phyloP scores from a whole-genome alignment of 106 monocot species.

The Posidonia australis region DNA sequence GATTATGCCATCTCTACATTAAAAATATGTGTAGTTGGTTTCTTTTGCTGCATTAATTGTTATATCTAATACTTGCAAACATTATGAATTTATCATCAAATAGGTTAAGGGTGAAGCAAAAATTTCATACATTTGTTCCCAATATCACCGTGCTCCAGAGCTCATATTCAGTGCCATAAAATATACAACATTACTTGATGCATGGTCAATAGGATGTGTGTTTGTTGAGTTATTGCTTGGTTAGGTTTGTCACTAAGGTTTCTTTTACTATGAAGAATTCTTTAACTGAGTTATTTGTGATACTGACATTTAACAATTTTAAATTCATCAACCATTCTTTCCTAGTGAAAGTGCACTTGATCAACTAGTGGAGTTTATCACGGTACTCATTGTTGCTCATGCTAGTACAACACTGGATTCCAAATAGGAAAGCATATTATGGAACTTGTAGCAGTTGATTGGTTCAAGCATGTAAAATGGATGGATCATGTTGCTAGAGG shows the following conservation, averaged over 20 bases:
- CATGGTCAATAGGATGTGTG: constrained; percentile 67
- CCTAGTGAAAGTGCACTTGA: constrained; percentile 62
- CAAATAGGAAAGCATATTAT: no score
- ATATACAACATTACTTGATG: constrained; percentile 52
- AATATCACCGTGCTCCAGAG: constrained; percentile 60
- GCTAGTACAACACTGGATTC: no score
- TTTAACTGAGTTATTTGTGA: background rate
- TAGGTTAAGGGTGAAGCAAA: no score
- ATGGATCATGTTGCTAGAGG: no score
- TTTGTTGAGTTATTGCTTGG: constrained; percentile 45
- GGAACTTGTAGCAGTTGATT: no score
- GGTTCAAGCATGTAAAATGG: no score
- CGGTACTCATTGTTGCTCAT: constrained; percentile 14
- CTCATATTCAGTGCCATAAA: constrained; percentile 66
- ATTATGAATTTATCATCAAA: constrained; percentile 44
- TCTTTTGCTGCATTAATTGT: background rate
- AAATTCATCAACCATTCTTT: constrained; percentile 56
- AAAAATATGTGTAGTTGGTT: background rate
- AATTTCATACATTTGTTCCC: no score
- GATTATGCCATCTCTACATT: no score
- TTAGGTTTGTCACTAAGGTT: constrained; percentile 16
- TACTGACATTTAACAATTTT: constrained; percentile 12
- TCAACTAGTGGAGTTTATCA: constrained; percentile 74
- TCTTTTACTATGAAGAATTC: no score
- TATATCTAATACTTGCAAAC: background rate